These are phyloP conservation scores for Luzula sylvatica DNA, from an alignment of 176 grass and related monocot genomes.

Conservation along the genomic window DNA sequence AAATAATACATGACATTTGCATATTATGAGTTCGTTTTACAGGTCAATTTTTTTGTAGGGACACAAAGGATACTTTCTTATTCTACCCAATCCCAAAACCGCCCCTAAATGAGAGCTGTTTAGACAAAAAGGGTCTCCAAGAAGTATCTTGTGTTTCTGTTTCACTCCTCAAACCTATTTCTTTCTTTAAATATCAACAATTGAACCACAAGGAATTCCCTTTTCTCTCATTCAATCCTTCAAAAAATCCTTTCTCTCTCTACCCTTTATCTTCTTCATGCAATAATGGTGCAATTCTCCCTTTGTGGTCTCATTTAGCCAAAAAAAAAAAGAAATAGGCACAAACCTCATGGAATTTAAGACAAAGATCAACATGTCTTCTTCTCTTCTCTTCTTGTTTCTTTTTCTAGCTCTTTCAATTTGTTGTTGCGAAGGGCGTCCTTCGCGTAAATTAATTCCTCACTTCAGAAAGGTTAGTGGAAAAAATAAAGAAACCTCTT, in stretches of 20 bases:
- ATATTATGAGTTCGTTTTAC: too few relatives aligned
- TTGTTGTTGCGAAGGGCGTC: slow-evolving; percentile 36
- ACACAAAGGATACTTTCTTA: neutral
- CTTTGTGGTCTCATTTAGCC: slow-evolving; percentile 1
- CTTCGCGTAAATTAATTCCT: slow-evolving; percentile 11
- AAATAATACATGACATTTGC: too few relatives aligned
- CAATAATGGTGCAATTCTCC: slow-evolving; percentile 14
- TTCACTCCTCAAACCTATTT: slow-evolving; percentile 22
- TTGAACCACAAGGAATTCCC: slow-evolving; percentile 4
- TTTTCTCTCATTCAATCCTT: neutral
- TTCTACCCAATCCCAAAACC: slow-evolving; percentile 14
- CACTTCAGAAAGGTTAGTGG: slow-evolving; percentile 26
- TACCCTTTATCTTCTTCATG: slow-evolving; percentile 8
- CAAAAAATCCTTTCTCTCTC: neutral
- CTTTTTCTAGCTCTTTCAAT: slow-evolving; percentile 26
- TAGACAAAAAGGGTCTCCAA: slow-evolving; percentile 13
- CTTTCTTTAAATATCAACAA: slow-evolving; percentile 50
- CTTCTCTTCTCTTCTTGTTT: slow-evolving; percentile 25
- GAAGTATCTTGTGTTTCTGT: slow-evolving; percentile 25
- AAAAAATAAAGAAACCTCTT: neutral
- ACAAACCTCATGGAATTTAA: neutral
- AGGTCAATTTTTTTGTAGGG: neutral
- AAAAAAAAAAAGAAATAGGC: slow-evolving; percentile 6
- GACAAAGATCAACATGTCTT: slow-evolving; percentile 17
- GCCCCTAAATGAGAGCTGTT: slow-evolving; percentile 3